These are phyloP conservation scores for Berkeleyomyces basicola DNA, from an alignment of 2,329 filamentous ascomycete genomes.

Conservation along the genomic window DNA sequence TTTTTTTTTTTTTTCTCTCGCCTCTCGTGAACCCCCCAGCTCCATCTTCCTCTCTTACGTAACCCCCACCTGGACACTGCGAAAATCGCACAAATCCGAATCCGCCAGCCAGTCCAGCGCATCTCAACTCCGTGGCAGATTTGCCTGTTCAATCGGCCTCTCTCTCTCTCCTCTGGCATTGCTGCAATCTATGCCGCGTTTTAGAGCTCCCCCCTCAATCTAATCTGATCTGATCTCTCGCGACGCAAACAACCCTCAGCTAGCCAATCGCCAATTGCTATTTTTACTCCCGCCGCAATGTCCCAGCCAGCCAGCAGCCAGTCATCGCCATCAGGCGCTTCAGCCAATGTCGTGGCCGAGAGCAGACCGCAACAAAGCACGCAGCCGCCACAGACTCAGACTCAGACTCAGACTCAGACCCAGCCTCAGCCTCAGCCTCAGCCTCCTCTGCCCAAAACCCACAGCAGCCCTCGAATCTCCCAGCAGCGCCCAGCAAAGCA, in stretches of 20 bases:
- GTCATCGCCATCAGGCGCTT: background rate
- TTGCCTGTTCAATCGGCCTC: background rate
- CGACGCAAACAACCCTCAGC: background rate
- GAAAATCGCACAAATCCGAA: background rate
- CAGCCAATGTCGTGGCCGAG: background rate
- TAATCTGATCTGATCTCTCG: background rate
- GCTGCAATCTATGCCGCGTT: too few relatives aligned
- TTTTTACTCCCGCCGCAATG: background rate
- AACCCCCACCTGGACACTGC: background rate
- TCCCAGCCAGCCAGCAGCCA: background rate
- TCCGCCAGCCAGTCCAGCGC: background rate
- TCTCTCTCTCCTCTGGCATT: background rate
- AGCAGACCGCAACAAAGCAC: background rate
- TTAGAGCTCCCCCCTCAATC: background rate
- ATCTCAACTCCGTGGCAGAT: background rate
- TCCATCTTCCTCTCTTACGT: background rate
- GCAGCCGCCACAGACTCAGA: slow-evolving; percentile 5
- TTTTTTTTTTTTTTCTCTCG: background rate
- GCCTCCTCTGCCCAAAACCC: background rate
- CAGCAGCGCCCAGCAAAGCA: slow-evolving; percentile 13
- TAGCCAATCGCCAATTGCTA: slow-evolving; percentile 3
- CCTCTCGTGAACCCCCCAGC: background rate
- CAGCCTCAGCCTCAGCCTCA: background rate
- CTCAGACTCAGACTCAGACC: slow-evolving; percentile 1
- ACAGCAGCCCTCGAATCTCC: slow-evolving; percentile 9